Base-by-base conservation (phyloP, 1,139 yeast species). In the Yamadazyma atmosphaerica region DNA sequence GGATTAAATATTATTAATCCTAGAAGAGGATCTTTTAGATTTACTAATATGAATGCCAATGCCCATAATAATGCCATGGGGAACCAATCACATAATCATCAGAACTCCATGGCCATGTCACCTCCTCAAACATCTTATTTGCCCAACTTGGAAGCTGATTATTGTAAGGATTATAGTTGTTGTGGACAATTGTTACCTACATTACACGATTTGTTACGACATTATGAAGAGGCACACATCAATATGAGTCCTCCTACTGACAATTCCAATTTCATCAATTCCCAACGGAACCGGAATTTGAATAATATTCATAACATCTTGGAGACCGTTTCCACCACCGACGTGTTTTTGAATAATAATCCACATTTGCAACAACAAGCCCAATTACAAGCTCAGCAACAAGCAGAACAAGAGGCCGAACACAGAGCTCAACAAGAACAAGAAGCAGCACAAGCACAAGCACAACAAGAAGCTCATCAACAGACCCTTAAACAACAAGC, bases 221-320 rank as follows among this genome's bases (percentile, higher is more conserved):
- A 92, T 60, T 94, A 92, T 58, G 98, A 94, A 61, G 98, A 92
- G 62, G 90, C 95, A 31, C 98, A 92, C 61, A 90, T 90, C 47
- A 79, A 86, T 39, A 86, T 87, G 29, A 80, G 82, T 15, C 85
- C 85, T 2, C 83, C 84, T 10, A 71, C 77, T 4, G 62, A 63
- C 34, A 65, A 62, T 39, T 57, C 55, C 42, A 57, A 58, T 36
- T 68, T 63, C 47, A 52, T 65, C 35, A 60, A 56, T 44, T 56
- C 62, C 38, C 63, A 60, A 50, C 52, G 72, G 43, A 61, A 58
- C 44, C 56, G 73, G 34, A 63, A 61, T 49, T 58, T 62, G 49
- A 60, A 65, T 53, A 70, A 65, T 50, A 69, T 63, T 47, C 77
- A 72, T 51, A 72, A 70, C 45, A 66, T 78, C 33, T 75, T 77